Evolutionary conservation across 2,329 filamentous ascomycete species (phyloP).

Genomic region (Neoascochyta sp.): DNA sequence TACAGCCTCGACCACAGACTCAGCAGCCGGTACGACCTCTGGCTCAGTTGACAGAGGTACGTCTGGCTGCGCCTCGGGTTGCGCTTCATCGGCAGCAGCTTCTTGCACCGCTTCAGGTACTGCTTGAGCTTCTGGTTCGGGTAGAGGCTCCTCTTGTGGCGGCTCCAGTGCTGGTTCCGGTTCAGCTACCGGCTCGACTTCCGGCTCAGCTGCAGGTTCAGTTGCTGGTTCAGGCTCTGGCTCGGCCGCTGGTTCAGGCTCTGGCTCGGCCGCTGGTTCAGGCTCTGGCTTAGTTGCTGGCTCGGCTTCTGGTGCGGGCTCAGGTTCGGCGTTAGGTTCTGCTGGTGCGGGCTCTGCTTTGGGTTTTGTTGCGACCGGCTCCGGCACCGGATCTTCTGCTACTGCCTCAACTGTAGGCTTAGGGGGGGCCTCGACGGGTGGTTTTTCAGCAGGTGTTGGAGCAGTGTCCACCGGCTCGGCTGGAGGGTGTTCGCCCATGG

Average conservation of each 20-base stretch:
- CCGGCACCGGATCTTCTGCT: constrained; percentile 3
- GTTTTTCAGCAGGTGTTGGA: not conserved
- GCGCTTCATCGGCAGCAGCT: too few relatives aligned
- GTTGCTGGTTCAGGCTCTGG: constrained; percentile 1
- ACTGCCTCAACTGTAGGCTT: not conserved
- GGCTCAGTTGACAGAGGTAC: not conserved
- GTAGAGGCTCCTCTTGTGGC: not conserved
- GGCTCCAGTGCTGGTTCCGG: not conserved
- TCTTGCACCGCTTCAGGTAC: constrained; percentile 3
- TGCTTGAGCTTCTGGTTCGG: constrained; percentile 2
- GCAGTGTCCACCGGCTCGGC: too few relatives aligned
- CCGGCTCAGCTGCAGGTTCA: constrained; percentile 6
- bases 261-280: constrained; percentile 3
- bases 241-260: constrained; percentile 1
- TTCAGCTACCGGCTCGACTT: constrained; percentile 1
- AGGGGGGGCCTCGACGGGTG: not conserved
- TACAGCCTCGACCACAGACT: not conserved
- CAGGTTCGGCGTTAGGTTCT: constrained; percentile 1
- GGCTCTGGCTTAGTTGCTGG: constrained; percentile 4
- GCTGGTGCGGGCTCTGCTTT: constrained; percentile 1
- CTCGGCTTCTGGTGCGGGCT: constrained; percentile 2
- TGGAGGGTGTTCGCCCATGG: too few relatives aligned
- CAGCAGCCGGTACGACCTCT: constrained; percentile 1
- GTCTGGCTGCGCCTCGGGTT: too few relatives aligned
- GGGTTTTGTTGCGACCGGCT: constrained; percentile 1